Evolutionary conservation across 805 yeast species (phyloP).

Genomic region (Blastobotrys chiropterorum): DNA sequence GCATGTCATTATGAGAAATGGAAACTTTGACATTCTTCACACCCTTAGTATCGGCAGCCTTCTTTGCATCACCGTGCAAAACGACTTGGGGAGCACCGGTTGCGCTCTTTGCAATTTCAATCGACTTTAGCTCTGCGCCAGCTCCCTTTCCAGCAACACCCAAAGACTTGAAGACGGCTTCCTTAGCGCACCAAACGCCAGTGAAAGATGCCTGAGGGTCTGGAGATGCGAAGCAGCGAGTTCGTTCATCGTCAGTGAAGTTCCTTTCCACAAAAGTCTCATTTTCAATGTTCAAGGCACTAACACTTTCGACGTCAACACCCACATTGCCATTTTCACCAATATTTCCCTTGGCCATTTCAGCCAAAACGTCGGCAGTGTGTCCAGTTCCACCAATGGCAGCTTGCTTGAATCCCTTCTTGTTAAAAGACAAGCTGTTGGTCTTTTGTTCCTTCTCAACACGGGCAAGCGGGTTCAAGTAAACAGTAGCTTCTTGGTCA

Average conservation of each 20-base stretch:
- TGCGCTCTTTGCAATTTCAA: slow-evolving; percentile 66
- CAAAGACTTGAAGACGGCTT: slow-evolving; percentile 95
- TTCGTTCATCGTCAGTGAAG: slow-evolving; percentile 75
- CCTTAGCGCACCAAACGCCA: slow-evolving; percentile 99
- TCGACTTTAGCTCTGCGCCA: slow-evolving; percentile 88
- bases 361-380: slow-evolving; percentile 57
- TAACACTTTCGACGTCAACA: slow-evolving; percentile 89
- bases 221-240: slow-evolving; percentile 69
- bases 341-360: slow-evolving; percentile 43
- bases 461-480: slow-evolving; percentile 93
- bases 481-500: slow-evolving; percentile 82
- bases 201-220: slow-evolving; percentile 85
- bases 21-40: slow-evolving; percentile 73
- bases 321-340: slow-evolving; percentile 71
- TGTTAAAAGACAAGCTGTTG: slow-evolving; percentile 29
- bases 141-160: slow-evolving; percentile 88
- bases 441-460: slow-evolving; percentile 41
- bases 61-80: slow-evolving; percentile 69
- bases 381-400: slow-evolving; percentile 38
- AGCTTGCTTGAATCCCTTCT: slow-evolving; percentile 33
- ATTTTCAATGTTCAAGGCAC: slow-evolving; percentile 77
- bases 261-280: slow-evolving; percentile 88
- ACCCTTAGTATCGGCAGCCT: slow-evolving; percentile 66
- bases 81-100: slow-evolving; percentile 79
- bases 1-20: slow-evolving; percentile 94